Conservation (phyloP, 1,284 basidiomycete species). For the Moniliella sp. region DNA sequence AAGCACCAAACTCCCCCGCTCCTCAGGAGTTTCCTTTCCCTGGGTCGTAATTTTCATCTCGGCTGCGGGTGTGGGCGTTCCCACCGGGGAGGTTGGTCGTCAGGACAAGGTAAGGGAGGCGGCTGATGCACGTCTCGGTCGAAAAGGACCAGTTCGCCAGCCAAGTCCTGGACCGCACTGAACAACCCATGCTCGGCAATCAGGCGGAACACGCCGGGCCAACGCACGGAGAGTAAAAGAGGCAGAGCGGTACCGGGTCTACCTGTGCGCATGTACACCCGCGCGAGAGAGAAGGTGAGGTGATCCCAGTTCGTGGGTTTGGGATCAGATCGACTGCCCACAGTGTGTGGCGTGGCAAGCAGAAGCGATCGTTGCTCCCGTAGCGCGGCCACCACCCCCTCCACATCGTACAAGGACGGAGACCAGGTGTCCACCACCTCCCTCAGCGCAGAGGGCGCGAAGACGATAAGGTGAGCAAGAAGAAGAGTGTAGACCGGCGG, state of each 20-base stretch:
- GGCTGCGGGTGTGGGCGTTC: no score
- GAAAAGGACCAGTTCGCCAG: conserved; percentile 71
- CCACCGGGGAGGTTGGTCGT: no score
- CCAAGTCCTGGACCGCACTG: conserved; percentile 80
- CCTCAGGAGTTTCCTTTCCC: no score
- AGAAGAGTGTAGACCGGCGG: no score
- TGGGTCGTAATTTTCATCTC: no score
- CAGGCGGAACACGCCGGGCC: conserved; percentile 76
- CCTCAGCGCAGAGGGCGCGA: conserved; percentile 45
- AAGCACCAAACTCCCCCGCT: no score
- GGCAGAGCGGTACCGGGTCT: conserved; percentile 83
- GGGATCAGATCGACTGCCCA: neutral
- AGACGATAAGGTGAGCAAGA: no score
- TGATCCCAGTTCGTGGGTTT: conserved; percentile 18
- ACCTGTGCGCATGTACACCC: conserved; percentile 66
- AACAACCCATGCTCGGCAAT: conserved; percentile 85
- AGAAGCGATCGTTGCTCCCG: conserved; percentile 2
- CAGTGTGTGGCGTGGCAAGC: neutral
- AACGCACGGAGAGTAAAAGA: conserved; percentile 62
- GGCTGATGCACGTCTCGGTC: conserved; percentile 81
- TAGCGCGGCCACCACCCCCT: conserved; percentile 64
- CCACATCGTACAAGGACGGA: conserved; percentile 63
- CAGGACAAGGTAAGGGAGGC: no score
- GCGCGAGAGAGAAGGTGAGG: conserved; percentile 75
- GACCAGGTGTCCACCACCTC: conserved; percentile 72